Base-by-base conservation (phyloP, 2,329 filamentous ascomycete species). In the Aspergillus ustus region DNA sequence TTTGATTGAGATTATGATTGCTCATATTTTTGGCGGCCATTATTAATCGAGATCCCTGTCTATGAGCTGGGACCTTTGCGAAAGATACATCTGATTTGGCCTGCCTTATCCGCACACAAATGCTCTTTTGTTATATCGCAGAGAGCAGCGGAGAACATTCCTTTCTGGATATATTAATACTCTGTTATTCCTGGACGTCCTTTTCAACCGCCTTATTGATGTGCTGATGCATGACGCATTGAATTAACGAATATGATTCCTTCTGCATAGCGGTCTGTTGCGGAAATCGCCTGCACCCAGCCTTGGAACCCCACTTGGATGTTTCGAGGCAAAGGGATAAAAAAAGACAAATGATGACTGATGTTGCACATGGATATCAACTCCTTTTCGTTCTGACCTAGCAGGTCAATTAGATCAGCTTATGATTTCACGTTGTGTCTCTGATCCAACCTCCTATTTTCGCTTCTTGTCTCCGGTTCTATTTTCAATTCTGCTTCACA, bases 191-290 rank as follows among this genome's bases (percentile, higher is more conserved):
- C 61, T 31, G 31, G 9, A 8, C 45, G 22, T 52, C 46, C 34
- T 48, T 50, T 55, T 55, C 52, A 51, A 45, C 55, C 55, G 51
- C 37, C 45, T 44, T 28, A 50, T 46, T 53, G 51, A 57, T 40
- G 44, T 61, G 48, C 53, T 34, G 25, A 44, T 61, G 54, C 55
- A 67, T 60, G 60, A 65, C 59, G 58, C 64, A 64, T 63, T 59
- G 59, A 57, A 31, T 48, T 59, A 43, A 64, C 58, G 54, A 66
- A 60, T 57, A 62, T 52, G 62, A 60, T 60, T 44, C 45, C 40
- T 52, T 56, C 57, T 60, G 48, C 60, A 62, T 61, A 57, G 63
- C 59, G 55, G 56, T 57, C 31, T 45, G 44, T 43, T 52, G 50
- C 52, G 53, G 53, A 37, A 37, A 40, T 63, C 49, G 49, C 55